Evolutionary conservation across 306 rosid genomes (phyloP).

Genomic region (Prunus mume): DNA sequence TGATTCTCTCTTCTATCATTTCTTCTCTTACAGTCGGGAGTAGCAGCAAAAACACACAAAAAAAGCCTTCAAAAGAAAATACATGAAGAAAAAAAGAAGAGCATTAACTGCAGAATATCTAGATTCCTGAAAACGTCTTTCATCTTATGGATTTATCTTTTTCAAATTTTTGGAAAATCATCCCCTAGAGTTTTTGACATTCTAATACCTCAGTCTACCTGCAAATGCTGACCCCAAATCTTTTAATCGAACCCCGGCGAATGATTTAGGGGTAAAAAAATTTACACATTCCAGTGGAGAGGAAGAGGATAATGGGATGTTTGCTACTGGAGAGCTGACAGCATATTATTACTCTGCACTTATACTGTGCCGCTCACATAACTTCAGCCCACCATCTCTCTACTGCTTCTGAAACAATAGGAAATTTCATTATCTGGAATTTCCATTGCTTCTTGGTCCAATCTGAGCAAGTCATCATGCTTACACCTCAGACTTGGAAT

Average conservation of each 20-base stretch:
- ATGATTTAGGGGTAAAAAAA: slow-evolving; percentile 25
- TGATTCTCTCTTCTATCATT: too few species aligned
- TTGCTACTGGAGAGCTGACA: slow-evolving; percentile 13
- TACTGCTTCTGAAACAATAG: slow-evolving; percentile 34
- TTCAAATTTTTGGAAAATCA: not conserved
- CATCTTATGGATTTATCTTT: not conserved
- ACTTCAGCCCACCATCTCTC: slow-evolving; percentile 91
- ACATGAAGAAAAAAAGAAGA: not conserved
- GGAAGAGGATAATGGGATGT: slow-evolving; percentile 14
- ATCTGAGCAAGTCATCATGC: too few species aligned
- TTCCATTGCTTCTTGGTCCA: too few species aligned
- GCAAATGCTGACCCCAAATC: slow-evolving; percentile 18
- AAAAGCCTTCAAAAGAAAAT: too few species aligned
- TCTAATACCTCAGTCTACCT: slow-evolving; percentile 35
- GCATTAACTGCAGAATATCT: not conserved
- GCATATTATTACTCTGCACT: slow-evolving; percentile 42
- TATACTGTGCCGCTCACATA: slow-evolving; percentile 60
- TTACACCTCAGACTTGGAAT: too few species aligned
- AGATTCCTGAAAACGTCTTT: not conserved
- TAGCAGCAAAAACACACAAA: too few species aligned
- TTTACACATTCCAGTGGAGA: slow-evolving; percentile 42
- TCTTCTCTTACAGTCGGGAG: too few species aligned
- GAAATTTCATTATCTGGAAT: too few species aligned
- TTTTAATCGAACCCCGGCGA: slow-evolving; percentile 17
- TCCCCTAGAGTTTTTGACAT: slow-evolving; percentile 10